phyloP scores from a whole-genome alignment of 805 yeast genomes.

The Teunomyces barrocoloradensis region DNA sequence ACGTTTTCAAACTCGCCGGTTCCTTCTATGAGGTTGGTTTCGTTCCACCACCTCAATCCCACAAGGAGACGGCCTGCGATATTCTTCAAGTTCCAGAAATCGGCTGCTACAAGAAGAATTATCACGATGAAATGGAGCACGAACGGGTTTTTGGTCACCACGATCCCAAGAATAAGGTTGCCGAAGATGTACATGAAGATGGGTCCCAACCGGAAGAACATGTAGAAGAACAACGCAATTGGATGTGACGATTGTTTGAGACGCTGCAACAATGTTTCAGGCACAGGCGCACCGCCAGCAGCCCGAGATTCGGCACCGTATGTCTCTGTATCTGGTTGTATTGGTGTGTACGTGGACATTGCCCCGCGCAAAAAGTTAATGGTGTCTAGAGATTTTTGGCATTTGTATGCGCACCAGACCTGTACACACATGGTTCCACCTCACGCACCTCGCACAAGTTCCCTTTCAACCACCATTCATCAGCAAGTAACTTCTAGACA shows the following conservation, averaged over 20 bases:
- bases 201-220: constrained; percentile 63
- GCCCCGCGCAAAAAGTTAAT: neutral
- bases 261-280: constrained; percentile 23
- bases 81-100: constrained; percentile 92
- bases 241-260: constrained; percentile 78
- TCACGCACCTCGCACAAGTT: too few species aligned
- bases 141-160: constrained; percentile 38
- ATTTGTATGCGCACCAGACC: too few species aligned
- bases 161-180: constrained; percentile 52
- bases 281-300: neutral
- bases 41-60: constrained; percentile 98
- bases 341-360: constrained; percentile 26
- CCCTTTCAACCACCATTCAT: neutral
- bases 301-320: neutral
- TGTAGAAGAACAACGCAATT: constrained; percentile 64
- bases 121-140: constrained; percentile 77
- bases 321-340: constrained; percentile 25
- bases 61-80: constrained; percentile 87
- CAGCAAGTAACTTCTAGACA: neutral
- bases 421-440: too few species aligned
- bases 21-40: constrained; percentile 44
- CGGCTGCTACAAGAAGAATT: constrained; percentile 76
- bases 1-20: constrained; percentile 58
- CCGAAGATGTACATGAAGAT: constrained; percentile 70
- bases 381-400: neutral